These are phyloP conservation scores for Cymbopogon citratus DNA, from an alignment of 176 grass and related monocot species.

Conservation along the genomic window DNA sequence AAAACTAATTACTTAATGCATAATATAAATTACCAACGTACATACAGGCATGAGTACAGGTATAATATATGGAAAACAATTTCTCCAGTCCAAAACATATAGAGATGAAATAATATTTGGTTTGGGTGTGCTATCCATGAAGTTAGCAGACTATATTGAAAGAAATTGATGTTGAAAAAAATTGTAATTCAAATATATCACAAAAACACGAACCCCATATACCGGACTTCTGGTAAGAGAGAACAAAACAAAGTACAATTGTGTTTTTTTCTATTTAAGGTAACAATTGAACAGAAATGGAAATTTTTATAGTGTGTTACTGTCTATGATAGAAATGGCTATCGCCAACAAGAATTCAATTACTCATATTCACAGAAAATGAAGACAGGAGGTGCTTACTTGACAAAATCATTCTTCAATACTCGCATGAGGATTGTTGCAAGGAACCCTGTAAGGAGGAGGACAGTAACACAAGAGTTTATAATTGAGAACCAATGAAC, in stretches of 20 bases:
- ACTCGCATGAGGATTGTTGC: conserved; percentile 98
- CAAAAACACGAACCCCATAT: not conserved
- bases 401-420: conserved; percentile 95
- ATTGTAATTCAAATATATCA: not conserved
- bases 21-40: not conserved
- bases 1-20: not conserved
- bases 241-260: not conserved
- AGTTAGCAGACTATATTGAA: not conserved
- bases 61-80: not conserved
- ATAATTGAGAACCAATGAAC: conserved; percentile 99
- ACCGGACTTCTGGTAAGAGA: not conserved
- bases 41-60: not conserved
- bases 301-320: not conserved
- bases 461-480: conserved; percentile 91
- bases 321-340: not conserved
- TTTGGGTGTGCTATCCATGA: not conserved
- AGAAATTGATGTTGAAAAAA: not conserved
- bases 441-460: conserved; percentile 83
- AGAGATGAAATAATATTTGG: not conserved
- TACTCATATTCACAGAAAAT: not conserved
- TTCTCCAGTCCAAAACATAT: not conserved
- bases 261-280: not conserved
- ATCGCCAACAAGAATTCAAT: not conserved
- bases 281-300: not conserved
- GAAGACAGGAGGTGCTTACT: conserved; percentile 43